Base-by-base conservation (phyloP, 2,329 filamentous ascomycete genomes). In the Tolypocladium tropicale region DNA sequence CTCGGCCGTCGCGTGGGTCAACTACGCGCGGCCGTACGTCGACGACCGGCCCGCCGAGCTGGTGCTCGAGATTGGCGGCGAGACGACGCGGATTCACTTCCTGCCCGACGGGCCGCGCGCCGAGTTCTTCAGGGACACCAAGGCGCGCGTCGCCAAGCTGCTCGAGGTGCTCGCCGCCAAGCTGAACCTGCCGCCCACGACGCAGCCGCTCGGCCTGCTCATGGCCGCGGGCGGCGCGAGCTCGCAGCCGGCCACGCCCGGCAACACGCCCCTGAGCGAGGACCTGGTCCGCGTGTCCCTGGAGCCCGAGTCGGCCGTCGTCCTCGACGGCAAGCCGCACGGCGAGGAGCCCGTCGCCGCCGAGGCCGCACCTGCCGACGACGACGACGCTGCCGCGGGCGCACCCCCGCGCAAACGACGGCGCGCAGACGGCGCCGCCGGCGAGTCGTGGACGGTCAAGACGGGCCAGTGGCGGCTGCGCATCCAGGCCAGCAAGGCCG, bases 11-110 rank as follows among this genome's bases (percentile, higher is more conserved):
- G n/a, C n/a, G n/a, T 88, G 82, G 76, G 83, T 95, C 32, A 83
- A 83, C 60, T 97, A 97, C 64, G 83, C 89, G 16, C 84, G 93
- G 6, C 93, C 93, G 0, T 95, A 86, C 64, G 84, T 90, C n/a
- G 91, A 96, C 68, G 84, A 89, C 54, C 78, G 77, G 25, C 73
- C 86, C 0, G 78, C 83, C 57, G 88, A 92, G 67, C 78, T 96
- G 25, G 78, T 97, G 30, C 74, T 96, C 2, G 90, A 97, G 68
- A 87, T 95, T 53, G 84, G 85, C 21, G 79, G 78, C 49, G 87
- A 90, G 63, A 78, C 78, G 54, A 88, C 83, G 2, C 70, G 77
- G 33, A 68, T 89, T 37, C 77, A 85, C 61, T 72, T 81, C 53
- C 64, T 64, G 3, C 50, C 61, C 25, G 64, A 63, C 12, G 65